Conservation (phyloP, 331 rosid genomes). For the Saraca asoca region DNA sequence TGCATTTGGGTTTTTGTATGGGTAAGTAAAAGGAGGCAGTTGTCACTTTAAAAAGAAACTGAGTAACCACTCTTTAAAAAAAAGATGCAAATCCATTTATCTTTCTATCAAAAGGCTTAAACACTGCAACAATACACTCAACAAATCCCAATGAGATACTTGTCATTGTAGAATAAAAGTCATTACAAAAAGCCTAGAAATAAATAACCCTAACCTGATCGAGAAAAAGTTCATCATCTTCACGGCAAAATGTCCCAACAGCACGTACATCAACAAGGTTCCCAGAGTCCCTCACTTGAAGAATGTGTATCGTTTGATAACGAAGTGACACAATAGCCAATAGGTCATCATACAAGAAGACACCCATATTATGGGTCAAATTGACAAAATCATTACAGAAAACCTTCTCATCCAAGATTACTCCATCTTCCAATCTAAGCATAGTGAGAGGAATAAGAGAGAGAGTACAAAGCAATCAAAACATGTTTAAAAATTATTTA, state of each 20-base stretch:
- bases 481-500: background rate
- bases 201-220: slow-evolving; percentile 57
- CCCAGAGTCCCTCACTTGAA: slow-evolving; percentile 91
- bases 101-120: slow-evolving; percentile 1
- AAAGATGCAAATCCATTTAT: background rate
- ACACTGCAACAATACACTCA: slow-evolving; percentile 8
- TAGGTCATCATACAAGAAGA: slow-evolving; percentile 92
- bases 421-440: slow-evolving; percentile 86
- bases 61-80: slow-evolving; percentile 1
- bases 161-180: background rate
- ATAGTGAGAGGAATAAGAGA: slow-evolving; percentile 17
- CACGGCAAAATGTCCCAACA: slow-evolving; percentile 83
- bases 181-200: slow-evolving; percentile 28
- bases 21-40: too few relatives aligned
- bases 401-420: slow-evolving; percentile 71
- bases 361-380: slow-evolving; percentile 85
- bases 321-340: slow-evolving; percentile 96
- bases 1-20: background rate
- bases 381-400: slow-evolving; percentile 83
- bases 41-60: slow-evolving; percentile 13
- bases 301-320: slow-evolving; percentile 79
- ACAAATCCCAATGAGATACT: background rate
- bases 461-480: slow-evolving; percentile 17
- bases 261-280: slow-evolving; percentile 80
- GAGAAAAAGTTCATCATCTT: slow-evolving; percentile 93